phyloP scores from a whole-genome alignment of 768 basidiomycete genomes.

The Tulasnella sp. region DNA sequence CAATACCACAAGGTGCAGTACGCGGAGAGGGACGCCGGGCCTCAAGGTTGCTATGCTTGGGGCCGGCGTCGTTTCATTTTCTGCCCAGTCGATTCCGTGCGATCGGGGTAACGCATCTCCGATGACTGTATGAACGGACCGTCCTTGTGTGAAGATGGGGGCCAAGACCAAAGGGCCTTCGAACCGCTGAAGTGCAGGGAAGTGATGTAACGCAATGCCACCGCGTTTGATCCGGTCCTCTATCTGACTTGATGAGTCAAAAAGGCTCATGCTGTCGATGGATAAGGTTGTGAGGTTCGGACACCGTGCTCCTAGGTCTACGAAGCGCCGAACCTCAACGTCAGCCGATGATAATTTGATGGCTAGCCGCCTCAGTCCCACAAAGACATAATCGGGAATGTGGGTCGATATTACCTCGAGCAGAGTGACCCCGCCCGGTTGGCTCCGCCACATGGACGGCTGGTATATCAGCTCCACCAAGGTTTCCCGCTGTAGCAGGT shows the following conservation, averaged over 20 bases:
- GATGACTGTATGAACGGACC: background rate
- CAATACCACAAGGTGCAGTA: background rate
- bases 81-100: background rate
- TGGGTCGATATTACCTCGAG: background rate
- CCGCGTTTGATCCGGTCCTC: background rate
- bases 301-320: background rate
- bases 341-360: background rate
- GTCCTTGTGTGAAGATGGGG: background rate
- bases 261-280: background rate
- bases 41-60: background rate
- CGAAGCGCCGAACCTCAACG: background rate
- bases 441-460: background rate
- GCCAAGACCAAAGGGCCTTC: background rate
- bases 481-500: background rate
- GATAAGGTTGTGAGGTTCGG: background rate
- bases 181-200: background rate
- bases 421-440: background rate
- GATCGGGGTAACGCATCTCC: background rate
- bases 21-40: background rate
- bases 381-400: background rate
- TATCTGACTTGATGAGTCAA: background rate
- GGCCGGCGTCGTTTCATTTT: background rate
- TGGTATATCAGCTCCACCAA: background rate
- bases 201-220: background rate
- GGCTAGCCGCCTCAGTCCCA: background rate